Evolutionary conservation across 2,329 filamentous ascomycete species (phyloP).

Genomic region (Beauveria sp.): DNA sequence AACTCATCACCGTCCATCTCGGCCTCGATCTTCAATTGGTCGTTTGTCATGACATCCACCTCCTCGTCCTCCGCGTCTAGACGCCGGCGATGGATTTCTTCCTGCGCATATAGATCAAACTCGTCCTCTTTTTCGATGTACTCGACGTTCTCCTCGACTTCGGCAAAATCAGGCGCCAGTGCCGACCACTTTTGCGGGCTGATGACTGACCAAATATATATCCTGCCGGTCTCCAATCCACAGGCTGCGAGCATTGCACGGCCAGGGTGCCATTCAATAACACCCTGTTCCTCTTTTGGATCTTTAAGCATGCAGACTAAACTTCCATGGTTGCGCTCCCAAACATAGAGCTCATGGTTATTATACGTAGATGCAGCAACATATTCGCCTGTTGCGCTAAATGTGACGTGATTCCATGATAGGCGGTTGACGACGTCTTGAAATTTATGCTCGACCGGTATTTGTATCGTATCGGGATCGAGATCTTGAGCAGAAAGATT

Average conservation of each 20-base stretch:
- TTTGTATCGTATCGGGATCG: conserved; percentile 75
- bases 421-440: conserved; percentile 93
- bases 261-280: conserved; percentile 94
- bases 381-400: conserved; percentile 90
- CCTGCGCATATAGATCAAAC: conserved; percentile 93
- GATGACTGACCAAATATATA: conserved; percentile 94
- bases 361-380: conserved; percentile 95
- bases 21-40: conserved; percentile 51
- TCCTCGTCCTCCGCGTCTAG: conserved; percentile 90
- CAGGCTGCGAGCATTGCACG: conserved; percentile 83
- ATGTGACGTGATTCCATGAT: conserved; percentile 95
- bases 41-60: conserved; percentile 78
- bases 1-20: conserved; percentile 56
- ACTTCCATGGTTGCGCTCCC: conserved; percentile 90
- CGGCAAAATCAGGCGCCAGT: conserved; percentile 89
- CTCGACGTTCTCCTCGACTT: conserved; percentile 97
- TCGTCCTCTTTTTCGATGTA: conserved; percentile 95
- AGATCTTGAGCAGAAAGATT: conserved; percentile 62
- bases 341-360: conserved; percentile 97
- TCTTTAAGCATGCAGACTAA: conserved; percentile 95
- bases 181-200: conserved; percentile 97
- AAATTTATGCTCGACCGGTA: conserved; percentile 95
- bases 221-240: conserved; percentile 82
- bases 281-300: conserved; percentile 90
- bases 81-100: conserved; percentile 85